Evolutionary conservation across 2,329 filamentous ascomycete genomes (phyloP).

Genomic region (Geoglossum cookeanum): DNA sequence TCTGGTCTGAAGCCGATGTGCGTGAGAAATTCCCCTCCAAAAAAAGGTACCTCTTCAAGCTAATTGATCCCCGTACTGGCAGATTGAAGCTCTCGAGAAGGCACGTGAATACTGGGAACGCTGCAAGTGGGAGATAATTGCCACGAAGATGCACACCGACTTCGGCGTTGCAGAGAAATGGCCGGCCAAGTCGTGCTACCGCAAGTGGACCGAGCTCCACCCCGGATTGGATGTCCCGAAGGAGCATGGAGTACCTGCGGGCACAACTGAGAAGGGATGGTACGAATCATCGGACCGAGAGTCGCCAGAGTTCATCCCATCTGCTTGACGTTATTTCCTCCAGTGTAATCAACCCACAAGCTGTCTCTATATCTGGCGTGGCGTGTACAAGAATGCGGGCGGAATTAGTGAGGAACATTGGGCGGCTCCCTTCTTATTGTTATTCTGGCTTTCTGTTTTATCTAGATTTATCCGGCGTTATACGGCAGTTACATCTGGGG

Average conservation of each 20-base stretch:
- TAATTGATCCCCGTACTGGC: background rate
- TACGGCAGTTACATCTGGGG: too few relatives aligned
- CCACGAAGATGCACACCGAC: constrained; percentile 34
- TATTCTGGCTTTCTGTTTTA: too few relatives aligned
- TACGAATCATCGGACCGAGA: background rate
- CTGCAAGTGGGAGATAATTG: constrained; percentile 34
- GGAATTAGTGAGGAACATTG: background rate
- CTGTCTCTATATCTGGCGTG: background rate
- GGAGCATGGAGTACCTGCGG: background rate
- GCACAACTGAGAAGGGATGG: background rate
- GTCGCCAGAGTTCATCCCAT: background rate
- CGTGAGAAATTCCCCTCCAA: background rate
- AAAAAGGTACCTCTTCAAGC: background rate
- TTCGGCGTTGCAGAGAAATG: constrained; percentile 31
- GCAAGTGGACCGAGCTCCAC: constrained; percentile 29
- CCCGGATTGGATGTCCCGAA: constrained; percentile 5
- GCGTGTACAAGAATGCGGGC: background rate
- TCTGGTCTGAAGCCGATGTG: constrained; percentile 31
- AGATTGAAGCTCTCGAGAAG: constrained; percentile 26
- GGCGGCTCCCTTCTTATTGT: background rate
- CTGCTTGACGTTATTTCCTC: background rate
- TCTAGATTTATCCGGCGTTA: too few relatives aligned
- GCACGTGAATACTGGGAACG: constrained; percentile 34
- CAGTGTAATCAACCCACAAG: background rate
- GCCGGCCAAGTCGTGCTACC: constrained; percentile 29